phyloP scores from a whole-genome alignment of 202 grass and related monocot species.

The Bolboschoenoplectus hybrid region DNA sequence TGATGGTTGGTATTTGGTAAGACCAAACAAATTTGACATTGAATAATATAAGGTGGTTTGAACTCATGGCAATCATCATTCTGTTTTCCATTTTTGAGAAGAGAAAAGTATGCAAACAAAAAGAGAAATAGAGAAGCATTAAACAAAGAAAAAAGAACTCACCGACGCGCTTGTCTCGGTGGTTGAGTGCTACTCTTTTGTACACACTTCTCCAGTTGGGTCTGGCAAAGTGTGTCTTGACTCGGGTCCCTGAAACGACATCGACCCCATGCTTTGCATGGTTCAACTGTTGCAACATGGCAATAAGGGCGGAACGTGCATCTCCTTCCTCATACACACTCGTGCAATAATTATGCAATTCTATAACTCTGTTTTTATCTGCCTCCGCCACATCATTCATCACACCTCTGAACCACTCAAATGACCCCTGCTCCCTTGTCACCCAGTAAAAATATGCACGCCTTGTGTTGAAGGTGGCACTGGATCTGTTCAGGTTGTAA shows the following conservation, averaged over 20 bases:
- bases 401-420: constrained; percentile 96
- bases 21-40: constrained; percentile 16
- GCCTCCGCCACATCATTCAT: constrained; percentile 91
- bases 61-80: background rate
- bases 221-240: constrained; percentile 92
- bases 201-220: constrained; percentile 95
- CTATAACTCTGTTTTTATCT: constrained; percentile 85
- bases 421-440: constrained; percentile 79
- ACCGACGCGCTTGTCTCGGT: constrained; percentile 84
- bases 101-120: constrained; percentile 21
- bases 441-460: constrained; percentile 98
- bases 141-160: constrained; percentile 15
- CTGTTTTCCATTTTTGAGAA: constrained; percentile 23
- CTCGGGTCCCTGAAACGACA: constrained; percentile 78
- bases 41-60: constrained; percentile 23
- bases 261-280: constrained; percentile 81
- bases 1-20: constrained; percentile 31
- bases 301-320: constrained; percentile 73
- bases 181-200: constrained; percentile 94
- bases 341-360: constrained; percentile 95
- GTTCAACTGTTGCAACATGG: constrained; percentile 89
- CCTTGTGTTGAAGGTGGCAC: constrained; percentile 60
- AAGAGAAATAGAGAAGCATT: background rate
- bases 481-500: background rate
- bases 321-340: constrained; percentile 96